Percentiles rank a stretch among this genome's conserved stretches.
Conservation (phyloP, 2,329 filamentous ascomycete genomes). For the Epichloe brachyelytri region DNA sequence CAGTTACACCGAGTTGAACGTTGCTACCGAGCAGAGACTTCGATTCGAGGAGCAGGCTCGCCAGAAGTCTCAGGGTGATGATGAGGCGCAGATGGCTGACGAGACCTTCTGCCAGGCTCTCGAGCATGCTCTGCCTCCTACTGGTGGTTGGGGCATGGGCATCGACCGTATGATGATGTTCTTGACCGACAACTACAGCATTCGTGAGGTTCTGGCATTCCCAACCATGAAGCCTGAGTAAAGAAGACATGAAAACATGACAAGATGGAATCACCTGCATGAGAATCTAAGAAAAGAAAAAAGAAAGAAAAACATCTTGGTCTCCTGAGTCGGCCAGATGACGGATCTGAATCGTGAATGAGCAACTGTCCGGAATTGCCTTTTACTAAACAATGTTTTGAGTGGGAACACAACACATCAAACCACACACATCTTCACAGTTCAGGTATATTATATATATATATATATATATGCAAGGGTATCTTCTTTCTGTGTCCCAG, state of each 20-base stretch:
- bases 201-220: slow-evolving; percentile 93
- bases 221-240: slow-evolving; percentile 75
- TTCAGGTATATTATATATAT: not conserved
- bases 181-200: slow-evolving; percentile 83
- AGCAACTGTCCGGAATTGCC: too few species aligned
- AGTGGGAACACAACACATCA: not conserved
- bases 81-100: slow-evolving; percentile 91
- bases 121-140: slow-evolving; percentile 85
- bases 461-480: slow-evolving; percentile 5
- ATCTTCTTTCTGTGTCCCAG: slow-evolving; percentile 5
- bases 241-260: too few species aligned
- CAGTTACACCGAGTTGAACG: slow-evolving; percentile 78
- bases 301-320: not conserved
- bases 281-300: not conserved
- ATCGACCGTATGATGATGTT: slow-evolving; percentile 94
- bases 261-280: not conserved
- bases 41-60: slow-evolving; percentile 81
- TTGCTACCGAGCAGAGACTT: slow-evolving; percentile 85
- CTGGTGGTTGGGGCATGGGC: slow-evolving; percentile 92
- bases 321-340: too few species aligned
- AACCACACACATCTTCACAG: not conserved
- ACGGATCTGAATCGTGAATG: too few species aligned
- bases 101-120: slow-evolving; percentile 88
- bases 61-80: slow-evolving; percentile 93
- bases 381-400: too few species aligned